These are phyloP conservation scores for Tolypocladium endophyticum DNA, from an alignment of 2,329 filamentous ascomycete species.

Conservation along the genomic window DNA sequence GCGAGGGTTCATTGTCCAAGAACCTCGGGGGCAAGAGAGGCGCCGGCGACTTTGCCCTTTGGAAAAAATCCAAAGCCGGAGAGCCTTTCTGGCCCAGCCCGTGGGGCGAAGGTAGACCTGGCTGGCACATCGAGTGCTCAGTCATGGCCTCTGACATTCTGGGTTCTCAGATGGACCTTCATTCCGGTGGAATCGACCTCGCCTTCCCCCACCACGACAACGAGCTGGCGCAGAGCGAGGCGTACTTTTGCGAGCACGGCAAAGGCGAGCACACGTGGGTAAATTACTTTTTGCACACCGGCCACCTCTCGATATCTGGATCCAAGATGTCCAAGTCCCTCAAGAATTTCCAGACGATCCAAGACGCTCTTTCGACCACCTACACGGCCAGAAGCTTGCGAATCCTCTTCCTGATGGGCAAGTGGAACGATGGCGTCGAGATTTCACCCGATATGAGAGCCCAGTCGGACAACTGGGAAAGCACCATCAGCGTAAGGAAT, in stretches of 20 bases:
- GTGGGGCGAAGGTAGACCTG: conserved; percentile 81
- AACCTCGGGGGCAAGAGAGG: conserved; percentile 57
- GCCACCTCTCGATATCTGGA: conserved; percentile 73
- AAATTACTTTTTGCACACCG: conserved; percentile 94
- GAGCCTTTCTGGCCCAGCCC: conserved; percentile 84
- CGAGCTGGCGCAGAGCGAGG: conserved; percentile 81
- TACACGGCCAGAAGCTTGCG: conserved; percentile 75
- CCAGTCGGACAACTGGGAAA: conserved; percentile 69
- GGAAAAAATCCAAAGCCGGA: conserved; percentile 86
- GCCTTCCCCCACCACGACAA: conserved; percentile 91
- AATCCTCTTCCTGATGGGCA: conserved; percentile 77
- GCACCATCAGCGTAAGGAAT: conserved; percentile 52
- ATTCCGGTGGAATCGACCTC: conserved; percentile 85
- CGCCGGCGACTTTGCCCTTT: conserved; percentile 79
- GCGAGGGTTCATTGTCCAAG: conserved; percentile 71
- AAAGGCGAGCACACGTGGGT: conserved; percentile 66
- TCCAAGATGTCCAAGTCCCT: conserved; percentile 94
- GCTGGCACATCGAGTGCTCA: conserved; percentile 96
- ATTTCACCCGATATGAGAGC: conserved; percentile 76
- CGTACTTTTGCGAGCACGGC: conserved; percentile 55
- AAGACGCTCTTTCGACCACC: conserved; percentile 58
- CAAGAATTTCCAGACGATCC: conserved; percentile 93
- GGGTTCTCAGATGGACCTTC: conserved; percentile 78
- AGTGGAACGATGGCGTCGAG: conserved; percentile 86
- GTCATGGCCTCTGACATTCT: conserved; percentile 91